Evolutionary conservation across 257 asterid genomes (phyloP).

Genomic region (Solanum piurae): DNA sequence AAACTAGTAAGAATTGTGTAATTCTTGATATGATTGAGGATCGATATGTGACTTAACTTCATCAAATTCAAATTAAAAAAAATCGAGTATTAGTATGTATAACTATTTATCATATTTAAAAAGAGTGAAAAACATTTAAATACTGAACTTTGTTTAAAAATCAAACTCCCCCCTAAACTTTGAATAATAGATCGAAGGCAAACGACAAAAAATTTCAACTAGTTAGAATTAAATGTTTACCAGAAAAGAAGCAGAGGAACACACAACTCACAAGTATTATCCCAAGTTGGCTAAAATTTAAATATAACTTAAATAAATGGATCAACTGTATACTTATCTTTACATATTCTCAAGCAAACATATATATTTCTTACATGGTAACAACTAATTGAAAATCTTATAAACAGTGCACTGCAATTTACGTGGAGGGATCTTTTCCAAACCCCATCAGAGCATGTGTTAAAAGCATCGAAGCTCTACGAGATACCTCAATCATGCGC

Average conservation of each 20-base stretch:
- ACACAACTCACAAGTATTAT: no score
- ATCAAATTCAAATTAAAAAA: background rate
- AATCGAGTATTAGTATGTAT: background rate
- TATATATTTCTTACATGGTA: background rate
- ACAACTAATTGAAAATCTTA: background rate
- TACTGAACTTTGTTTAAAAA: no score
- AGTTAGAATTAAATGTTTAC: no score
- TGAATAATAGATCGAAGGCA: no score
- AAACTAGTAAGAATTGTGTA: background rate
- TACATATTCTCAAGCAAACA: background rate
- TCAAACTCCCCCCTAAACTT: no score
- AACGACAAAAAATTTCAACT: no score
- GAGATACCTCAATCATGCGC: slow-evolving; percentile 33
- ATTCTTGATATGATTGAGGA: no score
- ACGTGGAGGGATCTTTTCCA: slow-evolving; percentile 53
- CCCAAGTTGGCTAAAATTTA: background rate
- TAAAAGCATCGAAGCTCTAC: slow-evolving; percentile 57
- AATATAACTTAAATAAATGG: background rate
- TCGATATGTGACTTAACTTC: background rate
- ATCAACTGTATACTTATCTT: background rate
- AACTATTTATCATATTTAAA: no score
- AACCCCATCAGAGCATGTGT: slow-evolving; percentile 79
- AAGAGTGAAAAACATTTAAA: no score
- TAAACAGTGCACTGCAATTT: background rate
- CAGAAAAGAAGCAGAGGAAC: no score